Base-by-base conservation (phyloP, 371 early-diverging fungal species). In the Capniomyces stellatus region DNA sequence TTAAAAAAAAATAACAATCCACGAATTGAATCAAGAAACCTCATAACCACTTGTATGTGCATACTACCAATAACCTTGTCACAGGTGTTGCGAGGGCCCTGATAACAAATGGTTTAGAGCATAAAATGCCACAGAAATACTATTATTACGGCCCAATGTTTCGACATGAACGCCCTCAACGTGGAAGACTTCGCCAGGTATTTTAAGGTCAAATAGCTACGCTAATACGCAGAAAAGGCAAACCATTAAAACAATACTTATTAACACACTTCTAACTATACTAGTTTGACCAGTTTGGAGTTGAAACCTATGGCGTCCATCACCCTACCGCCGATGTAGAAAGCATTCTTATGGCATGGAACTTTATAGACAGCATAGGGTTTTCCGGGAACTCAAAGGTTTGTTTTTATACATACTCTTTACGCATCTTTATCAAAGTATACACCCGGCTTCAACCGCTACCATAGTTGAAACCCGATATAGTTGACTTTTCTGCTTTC, bases 111-210 rank as follows among this genome's bases (percentile, higher is more conserved):
- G 56, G 61, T 21, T 46, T 69, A 19, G 57, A 66, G 15, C 50
- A 52, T 10, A 43, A 55, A 2, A 35, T 73, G 35, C 76, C 78
- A 0, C 70, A 66, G 46, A 63, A 63, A 43, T 68, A 68, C 19
- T 80, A 67, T 47, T 80, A 80, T 46, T 30, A 64, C 12, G 81
- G 79, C 0, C 74, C 79, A 1, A 79, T 79, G 78, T 80, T 79
- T 51, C 71, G 81, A 46, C 74, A 72, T 29, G 81, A 80, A 54
- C 59, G 79, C 18, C 81, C 79, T 12, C 81, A 80, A 47, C 73
- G 72, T 43, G 81, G 81, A 4, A 66, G 81, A 24, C 59, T 76
- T 42, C 65, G 81, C 22, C 80, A 73, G 59, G 73, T 72, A 59
- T 35, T 25, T 39, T 41, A 41, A 25, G 2, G 1, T 12, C 59